These are phyloP conservation scores for Kregervanrija pseudodelftensis DNA, from an alignment of 805 yeast genomes.

Conservation along the genomic window DNA sequence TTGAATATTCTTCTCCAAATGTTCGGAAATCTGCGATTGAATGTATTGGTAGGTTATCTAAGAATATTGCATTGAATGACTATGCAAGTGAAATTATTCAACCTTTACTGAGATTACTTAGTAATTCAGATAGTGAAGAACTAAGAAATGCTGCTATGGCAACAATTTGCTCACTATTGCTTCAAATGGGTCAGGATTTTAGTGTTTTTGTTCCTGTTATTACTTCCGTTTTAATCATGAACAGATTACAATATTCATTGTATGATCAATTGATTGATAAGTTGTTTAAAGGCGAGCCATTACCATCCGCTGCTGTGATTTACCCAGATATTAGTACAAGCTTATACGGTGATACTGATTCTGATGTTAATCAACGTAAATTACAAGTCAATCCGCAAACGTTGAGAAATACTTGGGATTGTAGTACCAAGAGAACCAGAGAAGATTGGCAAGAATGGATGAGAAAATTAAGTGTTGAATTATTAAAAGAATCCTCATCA, in stretches of 20 bases:
- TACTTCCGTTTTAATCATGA: constrained; percentile 53
- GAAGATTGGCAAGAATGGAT: constrained; percentile 99
- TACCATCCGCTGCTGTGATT: constrained; percentile 68
- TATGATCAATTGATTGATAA: constrained; percentile 80
- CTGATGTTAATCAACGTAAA: constrained; percentile 65
- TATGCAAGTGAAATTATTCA: constrained; percentile 89
- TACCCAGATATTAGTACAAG: constrained; percentile 46
- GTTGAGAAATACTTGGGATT: constrained; percentile 84
- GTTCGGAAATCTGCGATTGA: constrained; percentile 71
- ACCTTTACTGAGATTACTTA: constrained; percentile 67
- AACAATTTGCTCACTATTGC: constrained; percentile 65
- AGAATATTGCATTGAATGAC: constrained; percentile 65
- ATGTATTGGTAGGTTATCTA: constrained; percentile 75
- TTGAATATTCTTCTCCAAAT: constrained; percentile 60
- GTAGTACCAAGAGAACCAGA: constrained; percentile 77
- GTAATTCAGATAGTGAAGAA: constrained; percentile 37
- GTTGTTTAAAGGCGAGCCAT: constrained; percentile 73
- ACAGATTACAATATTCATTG: constrained; percentile 59
- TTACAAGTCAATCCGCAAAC: constrained; percentile 61
- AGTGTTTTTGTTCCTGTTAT: constrained; percentile 81
- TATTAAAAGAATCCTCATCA: constrained; percentile 88
- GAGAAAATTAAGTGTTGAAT: constrained; percentile 73
- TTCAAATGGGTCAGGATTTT: constrained; percentile 81
- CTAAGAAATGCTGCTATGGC: constrained; percentile 62
- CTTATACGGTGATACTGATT: constrained; percentile 44